These are phyloP conservation scores for Penicillium tannophilum DNA, from an alignment of 495 filamentous ascomycete genomes.

Conservation along the genomic window DNA sequence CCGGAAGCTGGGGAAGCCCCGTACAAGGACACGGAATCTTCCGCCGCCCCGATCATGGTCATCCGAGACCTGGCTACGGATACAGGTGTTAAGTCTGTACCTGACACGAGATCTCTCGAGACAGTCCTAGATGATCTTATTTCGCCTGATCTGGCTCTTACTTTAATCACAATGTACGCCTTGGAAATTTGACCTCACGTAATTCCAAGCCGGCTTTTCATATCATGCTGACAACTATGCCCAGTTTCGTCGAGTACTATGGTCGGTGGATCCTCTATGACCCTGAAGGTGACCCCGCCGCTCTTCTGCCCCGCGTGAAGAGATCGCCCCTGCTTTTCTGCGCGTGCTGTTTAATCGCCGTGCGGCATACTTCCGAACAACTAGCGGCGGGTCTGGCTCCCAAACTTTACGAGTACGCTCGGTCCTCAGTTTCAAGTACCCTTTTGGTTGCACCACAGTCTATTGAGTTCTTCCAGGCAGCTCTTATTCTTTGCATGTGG, in stretches of 20 bases:
- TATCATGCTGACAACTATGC: background rate
- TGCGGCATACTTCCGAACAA: constrained; percentile 45
- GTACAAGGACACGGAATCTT: constrained; percentile 23
- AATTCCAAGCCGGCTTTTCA: background rate
- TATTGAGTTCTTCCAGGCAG: constrained; percentile 49
- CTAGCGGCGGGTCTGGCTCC: constrained; percentile 39
- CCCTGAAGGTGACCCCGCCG: constrained; percentile 23
- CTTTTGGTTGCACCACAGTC: constrained; percentile 42
- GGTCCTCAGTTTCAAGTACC: constrained; percentile 32
- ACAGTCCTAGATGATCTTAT: constrained; percentile 27
- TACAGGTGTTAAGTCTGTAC: constrained; percentile 26
- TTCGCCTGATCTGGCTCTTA: constrained; percentile 22
- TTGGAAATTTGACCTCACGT: background rate
- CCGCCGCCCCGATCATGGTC: constrained; percentile 38
- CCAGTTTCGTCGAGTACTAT: constrained; percentile 36
- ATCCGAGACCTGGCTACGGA: constrained; percentile 41
- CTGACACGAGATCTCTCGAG: constrained; percentile 21
- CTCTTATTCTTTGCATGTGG: constrained; percentile 47
- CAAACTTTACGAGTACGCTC: constrained; percentile 41
- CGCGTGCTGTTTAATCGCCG: constrained; percentile 46
- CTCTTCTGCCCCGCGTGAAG: constrained; percentile 32
- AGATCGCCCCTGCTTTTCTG: constrained; percentile 43
- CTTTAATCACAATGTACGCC: constrained; percentile 30
- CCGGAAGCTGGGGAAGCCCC: constrained; percentile 11
- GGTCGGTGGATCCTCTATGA: constrained; percentile 47